A percentile compares a stretch with the other conserved stretches of the same genome.
Conservation (phyloP, 352 stramenopile genomes). For the Globisporangium nagaii region DNA sequence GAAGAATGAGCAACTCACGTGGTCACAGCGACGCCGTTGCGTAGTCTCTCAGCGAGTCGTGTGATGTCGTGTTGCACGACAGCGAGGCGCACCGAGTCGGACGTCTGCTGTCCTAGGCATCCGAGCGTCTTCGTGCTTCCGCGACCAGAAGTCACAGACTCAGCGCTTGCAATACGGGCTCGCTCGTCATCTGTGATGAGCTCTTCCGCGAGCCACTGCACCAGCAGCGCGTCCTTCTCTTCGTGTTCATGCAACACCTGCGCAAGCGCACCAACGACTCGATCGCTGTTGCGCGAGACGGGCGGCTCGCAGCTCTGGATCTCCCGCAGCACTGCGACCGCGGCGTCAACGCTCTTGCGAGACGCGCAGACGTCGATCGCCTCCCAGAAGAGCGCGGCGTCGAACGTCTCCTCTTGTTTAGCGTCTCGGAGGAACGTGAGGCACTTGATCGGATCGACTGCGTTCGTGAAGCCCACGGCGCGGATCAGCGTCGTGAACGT, state of each 20-base stretch:
- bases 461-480: constrained; percentile 33
- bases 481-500: constrained; percentile 72
- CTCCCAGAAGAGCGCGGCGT: constrained; percentile 58
- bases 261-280: constrained; percentile 35
- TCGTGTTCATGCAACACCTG: constrained; percentile 29
- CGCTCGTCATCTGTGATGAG: constrained; percentile 34
- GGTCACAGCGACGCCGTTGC: constrained; percentile 35
- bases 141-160: neutral
- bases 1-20: too few species aligned
- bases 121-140: constrained; percentile 31
- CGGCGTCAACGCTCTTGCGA: constrained; percentile 28
- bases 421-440: constrained; percentile 44
- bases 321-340: constrained; percentile 28
- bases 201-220: constrained; percentile 27
- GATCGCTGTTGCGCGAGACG: constrained; percentile 31
- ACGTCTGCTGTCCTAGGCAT: constrained; percentile 59
- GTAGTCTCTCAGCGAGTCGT: constrained; percentile 47
- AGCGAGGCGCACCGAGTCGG: constrained; percentile 50
- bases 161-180: constrained; percentile 10
- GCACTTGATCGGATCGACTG: constrained; percentile 27
- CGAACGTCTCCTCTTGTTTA: constrained; percentile 41
- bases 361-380: constrained; percentile 47
- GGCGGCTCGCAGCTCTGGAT: constrained; percentile 24
- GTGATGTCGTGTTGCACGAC: constrained; percentile 70
- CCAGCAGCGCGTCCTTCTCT: constrained; percentile 25